These are phyloP conservation scores for Thielaviopsis cerberus DNA, from an alignment of 2,329 filamentous ascomycete genomes.

Conservation along the genomic window DNA sequence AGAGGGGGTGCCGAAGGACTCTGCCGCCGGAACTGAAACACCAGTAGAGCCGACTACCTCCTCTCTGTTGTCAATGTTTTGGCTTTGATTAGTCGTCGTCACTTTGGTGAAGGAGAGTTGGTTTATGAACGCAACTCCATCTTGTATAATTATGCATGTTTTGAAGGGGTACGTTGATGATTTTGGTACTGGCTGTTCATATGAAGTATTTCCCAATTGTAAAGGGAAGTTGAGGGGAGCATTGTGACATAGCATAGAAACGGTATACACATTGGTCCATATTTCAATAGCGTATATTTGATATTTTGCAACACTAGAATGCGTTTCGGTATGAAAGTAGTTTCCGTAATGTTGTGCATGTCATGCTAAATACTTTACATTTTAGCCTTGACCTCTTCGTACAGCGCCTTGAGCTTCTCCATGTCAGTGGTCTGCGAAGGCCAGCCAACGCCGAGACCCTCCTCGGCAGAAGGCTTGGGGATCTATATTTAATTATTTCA, in stretches of 20 bases:
- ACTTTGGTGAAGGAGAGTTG: neutral
- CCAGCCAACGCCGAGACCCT: constrained; percentile 70
- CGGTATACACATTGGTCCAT: neutral
- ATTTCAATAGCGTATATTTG: neutral
- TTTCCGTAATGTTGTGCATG: neutral
- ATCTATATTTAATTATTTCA: constrained; percentile 37
- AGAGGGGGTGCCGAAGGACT: neutral
- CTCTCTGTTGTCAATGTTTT: neutral
- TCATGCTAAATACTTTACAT: constrained; percentile 38
- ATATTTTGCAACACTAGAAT: neutral
- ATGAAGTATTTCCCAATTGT: neutral
- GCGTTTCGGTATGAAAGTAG: neutral
- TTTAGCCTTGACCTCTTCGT: constrained; percentile 74
- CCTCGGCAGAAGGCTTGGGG: constrained; percentile 69
- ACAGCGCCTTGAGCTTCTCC: constrained; percentile 61
- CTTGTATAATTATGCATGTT: neutral
- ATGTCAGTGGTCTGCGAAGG: constrained; percentile 58
- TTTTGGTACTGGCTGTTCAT: neutral
- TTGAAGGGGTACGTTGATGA: neutral
- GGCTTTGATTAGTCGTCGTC: neutral
- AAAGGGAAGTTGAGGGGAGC: neutral
- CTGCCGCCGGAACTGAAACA: neutral
- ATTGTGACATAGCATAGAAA: neutral
- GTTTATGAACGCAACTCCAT: neutral
- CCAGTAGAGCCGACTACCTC: neutral